A percentile compares a stretch with the other conserved stretches of the same genome.
Conservation (phyloP, 345 rosid species). For the Brassica incana region DNA sequence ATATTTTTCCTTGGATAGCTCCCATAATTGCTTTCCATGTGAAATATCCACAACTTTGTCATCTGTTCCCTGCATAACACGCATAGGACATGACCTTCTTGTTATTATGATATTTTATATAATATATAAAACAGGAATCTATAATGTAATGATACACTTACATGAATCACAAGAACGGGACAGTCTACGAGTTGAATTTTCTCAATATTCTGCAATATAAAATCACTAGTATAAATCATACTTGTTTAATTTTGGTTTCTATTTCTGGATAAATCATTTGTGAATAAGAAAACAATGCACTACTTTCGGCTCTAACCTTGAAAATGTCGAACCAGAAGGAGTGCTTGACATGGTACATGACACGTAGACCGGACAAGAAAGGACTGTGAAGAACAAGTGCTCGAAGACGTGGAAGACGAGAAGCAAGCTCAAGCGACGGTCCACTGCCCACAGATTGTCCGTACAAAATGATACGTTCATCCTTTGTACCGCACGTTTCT, state of each 20-base stretch:
- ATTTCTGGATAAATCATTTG: neutral
- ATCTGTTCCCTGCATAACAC: constrained; percentile 65
- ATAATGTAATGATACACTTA: constrained; percentile 36
- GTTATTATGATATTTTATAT: neutral
- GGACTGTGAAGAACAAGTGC: constrained; percentile 87
- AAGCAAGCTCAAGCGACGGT: constrained; percentile 76
- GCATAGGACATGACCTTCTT: neutral
- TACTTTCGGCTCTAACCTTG: constrained; percentile 49
- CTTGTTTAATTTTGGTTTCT: too few species aligned
- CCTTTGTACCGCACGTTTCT: constrained; percentile 59
- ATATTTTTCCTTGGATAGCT: constrained; percentile 76
- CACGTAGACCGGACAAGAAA: constrained; percentile 82
- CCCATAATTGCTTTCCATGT: constrained; percentile 88
- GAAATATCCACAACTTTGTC: constrained; percentile 81
- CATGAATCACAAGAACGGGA: constrained; percentile 94
- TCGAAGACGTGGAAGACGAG: constrained; percentile 58
- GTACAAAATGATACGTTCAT: constrained; percentile 72
- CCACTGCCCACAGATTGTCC: constrained; percentile 96
- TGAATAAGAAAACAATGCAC: neutral
- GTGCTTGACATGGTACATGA: constrained; percentile 74
- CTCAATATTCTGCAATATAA: constrained; percentile 63
- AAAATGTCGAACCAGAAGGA: constrained; percentile 86
- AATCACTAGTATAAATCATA: neutral
- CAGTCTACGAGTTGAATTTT: constrained; percentile 70
- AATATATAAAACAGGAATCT: neutral